Percentiles rank a stretch among this genome's conserved stretches.
These are phyloP conservation scores for Penicillium lagena DNA, from an alignment of 495 filamentous ascomycete genomes.

Conservation along the genomic window DNA sequence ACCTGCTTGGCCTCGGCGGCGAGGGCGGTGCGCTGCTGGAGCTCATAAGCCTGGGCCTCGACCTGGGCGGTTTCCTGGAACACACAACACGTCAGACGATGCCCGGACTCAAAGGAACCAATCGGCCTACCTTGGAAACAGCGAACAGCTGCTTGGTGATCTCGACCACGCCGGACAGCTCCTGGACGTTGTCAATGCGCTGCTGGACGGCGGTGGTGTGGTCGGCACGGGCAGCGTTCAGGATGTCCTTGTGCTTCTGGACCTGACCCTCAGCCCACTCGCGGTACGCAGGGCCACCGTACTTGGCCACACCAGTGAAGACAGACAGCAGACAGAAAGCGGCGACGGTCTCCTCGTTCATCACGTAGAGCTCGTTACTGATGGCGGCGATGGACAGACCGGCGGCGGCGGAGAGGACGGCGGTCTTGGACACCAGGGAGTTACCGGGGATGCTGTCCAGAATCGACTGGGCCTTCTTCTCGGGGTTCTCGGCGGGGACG, in stretches of 20 bases:
- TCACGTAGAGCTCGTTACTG: slow-evolving; percentile 98
- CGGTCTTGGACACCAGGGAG: slow-evolving; percentile 86
- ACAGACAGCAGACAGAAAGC: slow-evolving; percentile 83
- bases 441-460: slow-evolving; percentile 82
- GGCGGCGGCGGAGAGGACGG: slow-evolving; percentile 87
- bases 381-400: slow-evolving; percentile 90
- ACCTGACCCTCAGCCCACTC: slow-evolving; percentile 86
- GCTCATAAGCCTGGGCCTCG: slow-evolving; percentile 91
- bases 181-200: slow-evolving; percentile 86
- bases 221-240: slow-evolving; percentile 87
- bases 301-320: slow-evolving; percentile 84
- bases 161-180: slow-evolving; percentile 88
- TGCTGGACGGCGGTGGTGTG: slow-evolving; percentile 92
- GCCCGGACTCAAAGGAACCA: not conserved
- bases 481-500: slow-evolving; percentile 75
- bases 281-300: slow-evolving; percentile 83
- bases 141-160: slow-evolving; percentile 95
- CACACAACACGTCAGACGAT: slow-evolving; percentile 9
- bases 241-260: slow-evolving; percentile 82
- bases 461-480: slow-evolving; percentile 92
- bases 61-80: slow-evolving; percentile 88
- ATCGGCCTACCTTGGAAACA: slow-evolving; percentile 77
- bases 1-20: slow-evolving; percentile 89
- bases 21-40: slow-evolving; percentile 89
- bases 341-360: slow-evolving; percentile 96